Percentiles rank a stretch among this genome's conserved stretches.
These are phyloP conservation scores for Orbilia oligospora DNA, from an alignment of 2,329 filamentous ascomycete species.

Conservation along the genomic window DNA sequence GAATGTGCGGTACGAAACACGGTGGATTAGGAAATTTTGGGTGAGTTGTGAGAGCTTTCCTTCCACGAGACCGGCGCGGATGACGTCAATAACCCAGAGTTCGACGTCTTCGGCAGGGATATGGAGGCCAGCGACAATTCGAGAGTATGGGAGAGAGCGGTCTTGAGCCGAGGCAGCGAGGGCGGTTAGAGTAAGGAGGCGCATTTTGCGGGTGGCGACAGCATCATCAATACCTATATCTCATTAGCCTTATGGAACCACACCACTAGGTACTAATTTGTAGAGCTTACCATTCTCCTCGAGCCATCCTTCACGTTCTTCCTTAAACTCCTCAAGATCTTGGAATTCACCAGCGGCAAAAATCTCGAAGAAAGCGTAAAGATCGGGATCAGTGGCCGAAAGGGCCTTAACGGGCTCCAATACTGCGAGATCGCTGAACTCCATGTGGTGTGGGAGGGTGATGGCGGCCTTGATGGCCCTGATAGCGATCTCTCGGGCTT, in stretches of 20 bases:
- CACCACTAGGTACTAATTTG: background rate
- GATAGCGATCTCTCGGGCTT: constrained; percentile 74
- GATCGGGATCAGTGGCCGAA: constrained; percentile 83
- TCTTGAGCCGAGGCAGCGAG: constrained; percentile 86
- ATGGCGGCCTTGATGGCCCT: constrained; percentile 78
- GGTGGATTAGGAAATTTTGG: constrained; percentile 93
- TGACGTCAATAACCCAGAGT: constrained; percentile 99
- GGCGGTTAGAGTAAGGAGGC: constrained; percentile 91
- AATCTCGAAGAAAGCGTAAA: constrained; percentile 93
- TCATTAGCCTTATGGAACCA: constrained; percentile 3
- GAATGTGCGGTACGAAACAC: constrained; percentile 96
- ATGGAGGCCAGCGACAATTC: constrained; percentile 87
- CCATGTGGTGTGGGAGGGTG: constrained; percentile 76
- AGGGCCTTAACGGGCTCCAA: constrained; percentile 87
- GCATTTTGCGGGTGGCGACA: constrained; percentile 92
- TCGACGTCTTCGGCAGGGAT: constrained; percentile 88
- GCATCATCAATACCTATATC: constrained; percentile 72
- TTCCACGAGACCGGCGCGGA: constrained; percentile 94
- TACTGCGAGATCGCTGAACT: constrained; percentile 79
- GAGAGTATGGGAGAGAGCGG: constrained; percentile 88
- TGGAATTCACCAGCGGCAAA: constrained; percentile 95
- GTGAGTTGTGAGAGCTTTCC: constrained; percentile 95
- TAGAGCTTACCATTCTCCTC: constrained; percentile 77
- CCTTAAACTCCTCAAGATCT: constrained; percentile 94
- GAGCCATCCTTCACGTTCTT: constrained; percentile 89